Base-by-base conservation (phyloP, 495 filamentous ascomycete species). In the Aspergillus diversus region DNA sequence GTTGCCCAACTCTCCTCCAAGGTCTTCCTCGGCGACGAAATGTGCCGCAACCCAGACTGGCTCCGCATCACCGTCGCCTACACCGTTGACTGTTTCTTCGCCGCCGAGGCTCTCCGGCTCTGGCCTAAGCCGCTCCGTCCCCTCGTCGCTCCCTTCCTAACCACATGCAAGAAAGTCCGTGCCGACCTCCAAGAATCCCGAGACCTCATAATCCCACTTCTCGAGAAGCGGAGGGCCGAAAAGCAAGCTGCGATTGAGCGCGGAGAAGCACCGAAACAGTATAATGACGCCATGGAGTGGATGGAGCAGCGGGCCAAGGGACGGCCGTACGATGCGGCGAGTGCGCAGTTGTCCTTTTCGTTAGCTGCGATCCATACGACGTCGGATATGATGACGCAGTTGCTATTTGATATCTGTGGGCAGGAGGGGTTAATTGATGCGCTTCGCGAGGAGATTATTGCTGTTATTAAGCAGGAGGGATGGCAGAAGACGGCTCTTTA, bases 41-140 rank as follows among this genome's bases (percentile, higher is more conserved):
- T 84, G 11, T 82, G 80, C 59, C 76, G 80, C 6, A 69, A 80
- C 7, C 74, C 80, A 49, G 77, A 83, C 34, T 87, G 86, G 71
- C 64, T 86, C 12, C 65, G 76, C 15, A 71, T 74, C 13, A 78
- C 81, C 12, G 77, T 83, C 64, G 75, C 73, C 31, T 86, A 82
- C 67, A 84, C 85, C 11, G 33, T 81, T 7, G 75, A 83, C 56
- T 43, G 80, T 12, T 75, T 81, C 60, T 42, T 33, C 17, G 66
- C 72, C 7, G 59, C 63, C 4, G 17, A 46, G 5, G 32, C 59
- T 1, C 52, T 77, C 33, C 48, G 63, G 5, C 16, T 59, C 0
- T 53, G 68, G 9, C 75, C 75, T 11, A 60, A 33, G 3, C 57
- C 69, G 16, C 48, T 75, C 15, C 68, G 67, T 5, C 59, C 66